A percentile compares a stretch with the other conserved stretches of the same genome.
Evolutionary conservation across 148 eudicot species (phyloP).

Genomic region (Amaranthus palmeri): DNA sequence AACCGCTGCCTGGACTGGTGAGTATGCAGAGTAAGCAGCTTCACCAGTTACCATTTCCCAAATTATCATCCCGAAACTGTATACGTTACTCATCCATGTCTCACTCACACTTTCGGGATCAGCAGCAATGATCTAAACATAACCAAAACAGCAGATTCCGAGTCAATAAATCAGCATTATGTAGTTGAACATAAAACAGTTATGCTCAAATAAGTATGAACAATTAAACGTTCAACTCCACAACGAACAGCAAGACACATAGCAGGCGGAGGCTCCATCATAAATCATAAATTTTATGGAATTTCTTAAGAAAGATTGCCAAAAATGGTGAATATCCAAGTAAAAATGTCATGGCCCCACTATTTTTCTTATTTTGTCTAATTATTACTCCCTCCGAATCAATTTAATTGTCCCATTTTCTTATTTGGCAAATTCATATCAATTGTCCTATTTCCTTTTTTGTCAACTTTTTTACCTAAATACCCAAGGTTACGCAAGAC

Average conservation of each 20-base stretch:
- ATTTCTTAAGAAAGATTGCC: too few species aligned
- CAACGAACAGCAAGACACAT: background rate
- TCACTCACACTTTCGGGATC: slow-evolving; percentile 84
- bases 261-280: background rate
- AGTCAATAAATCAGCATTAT: background rate
- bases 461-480: too few species aligned
- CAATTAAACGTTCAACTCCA: background rate
- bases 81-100: slow-evolving; percentile 94
- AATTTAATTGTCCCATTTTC: too few species aligned
- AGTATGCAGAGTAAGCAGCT: slow-evolving; percentile 79
- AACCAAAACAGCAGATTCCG: slow-evolving; percentile 9
- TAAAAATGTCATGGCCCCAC: too few species aligned
- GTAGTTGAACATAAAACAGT: background rate
- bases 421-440: too few species aligned
- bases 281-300: too few species aligned
- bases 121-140: slow-evolving; percentile 72
- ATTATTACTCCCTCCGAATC: too few species aligned
- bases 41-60: slow-evolving; percentile 95
- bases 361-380: too few species aligned
- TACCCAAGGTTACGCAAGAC: too few species aligned
- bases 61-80: slow-evolving; percentile 82
- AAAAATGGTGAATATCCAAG: too few species aligned
- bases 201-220: background rate
- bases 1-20: slow-evolving; percentile 97
- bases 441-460: too few species aligned